These are phyloP conservation scores for Chloroidium sp. DNA, from an alignment of 163 green algal genomes.

Conservation along the genomic window DNA sequence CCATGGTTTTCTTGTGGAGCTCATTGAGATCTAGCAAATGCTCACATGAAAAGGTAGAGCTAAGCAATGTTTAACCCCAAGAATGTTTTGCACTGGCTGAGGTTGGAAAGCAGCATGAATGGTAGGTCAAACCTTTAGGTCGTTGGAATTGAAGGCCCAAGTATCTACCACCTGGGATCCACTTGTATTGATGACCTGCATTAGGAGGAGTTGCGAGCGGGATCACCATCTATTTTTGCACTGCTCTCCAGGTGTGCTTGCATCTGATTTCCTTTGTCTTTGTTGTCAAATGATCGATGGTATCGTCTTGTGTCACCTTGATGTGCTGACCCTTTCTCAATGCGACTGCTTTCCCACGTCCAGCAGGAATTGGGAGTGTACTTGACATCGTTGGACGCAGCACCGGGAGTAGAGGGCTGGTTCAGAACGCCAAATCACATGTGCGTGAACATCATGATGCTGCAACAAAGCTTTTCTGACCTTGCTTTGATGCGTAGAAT, in stretches of 20 bases:
- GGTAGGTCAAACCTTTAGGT: constrained; percentile 2
- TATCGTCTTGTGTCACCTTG: neutral
- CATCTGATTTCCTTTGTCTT: too few species aligned
- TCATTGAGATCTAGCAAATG: too few species aligned
- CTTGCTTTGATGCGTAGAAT: too few species aligned
- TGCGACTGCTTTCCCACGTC: constrained; percentile 6
- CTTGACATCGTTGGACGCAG: too few species aligned
- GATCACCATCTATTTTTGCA: too few species aligned
- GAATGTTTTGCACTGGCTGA: neutral
- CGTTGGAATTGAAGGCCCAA: constrained; percentile 11
- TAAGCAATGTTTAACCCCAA: neutral
- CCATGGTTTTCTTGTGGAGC: too few species aligned
- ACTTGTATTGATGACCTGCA: constrained; percentile 6
- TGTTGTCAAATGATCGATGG: neutral
- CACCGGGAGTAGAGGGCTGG: too few species aligned
- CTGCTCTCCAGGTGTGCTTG: too few species aligned
- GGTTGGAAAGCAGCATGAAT: neutral
- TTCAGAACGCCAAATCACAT: too few species aligned
- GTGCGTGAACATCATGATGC: too few species aligned
- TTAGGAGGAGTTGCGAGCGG: too few species aligned
- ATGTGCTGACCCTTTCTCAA: constrained; percentile 9
- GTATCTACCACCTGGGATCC: constrained; percentile 12
- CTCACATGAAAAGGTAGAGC: neutral
- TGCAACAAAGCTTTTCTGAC: too few species aligned
- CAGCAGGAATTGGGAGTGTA: constrained; percentile 1